phyloP scores from a whole-genome alignment of 208 protist genomes.

The Acanthamoeba royreba region DNA sequence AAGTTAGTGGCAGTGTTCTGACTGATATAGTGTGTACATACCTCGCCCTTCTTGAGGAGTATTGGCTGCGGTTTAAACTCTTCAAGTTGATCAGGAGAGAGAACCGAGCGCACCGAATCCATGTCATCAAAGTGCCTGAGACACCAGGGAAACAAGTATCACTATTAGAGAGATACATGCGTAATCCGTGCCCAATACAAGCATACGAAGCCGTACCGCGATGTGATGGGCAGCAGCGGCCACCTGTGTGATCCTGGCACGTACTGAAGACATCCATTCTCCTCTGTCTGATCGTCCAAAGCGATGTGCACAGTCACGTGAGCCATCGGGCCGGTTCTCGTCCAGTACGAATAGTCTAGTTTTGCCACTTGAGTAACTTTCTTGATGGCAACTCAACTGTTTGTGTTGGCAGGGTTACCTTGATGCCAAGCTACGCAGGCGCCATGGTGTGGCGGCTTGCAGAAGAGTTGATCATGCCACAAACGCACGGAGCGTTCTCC shows the following conservation, averaged over 20 bases:
- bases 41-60: neutral
- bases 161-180: neutral
- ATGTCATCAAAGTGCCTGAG: constrained; percentile 29
- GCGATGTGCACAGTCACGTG: constrained; percentile 28
- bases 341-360: constrained; percentile 35
- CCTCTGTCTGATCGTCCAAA: constrained; percentile 1
- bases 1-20: neutral
- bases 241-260: neutral
- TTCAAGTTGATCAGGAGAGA: neutral
- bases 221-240: neutral
- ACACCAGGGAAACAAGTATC: neutral
- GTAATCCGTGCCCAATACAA: neutral
- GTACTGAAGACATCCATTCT: constrained; percentile 39
- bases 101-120: neutral
- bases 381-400: neutral
- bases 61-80: neutral
- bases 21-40: neutral
- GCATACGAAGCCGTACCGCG: neutral
- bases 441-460: neutral
- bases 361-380: neutral
- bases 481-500: neutral
- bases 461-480: neutral
- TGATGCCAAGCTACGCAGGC: constrained; percentile 22
- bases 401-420: neutral
- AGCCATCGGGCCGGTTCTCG: constrained; percentile 3